phyloP scores from a whole-genome alignment of 768 basidiomycete species.

The Tulasnella sp. region DNA sequence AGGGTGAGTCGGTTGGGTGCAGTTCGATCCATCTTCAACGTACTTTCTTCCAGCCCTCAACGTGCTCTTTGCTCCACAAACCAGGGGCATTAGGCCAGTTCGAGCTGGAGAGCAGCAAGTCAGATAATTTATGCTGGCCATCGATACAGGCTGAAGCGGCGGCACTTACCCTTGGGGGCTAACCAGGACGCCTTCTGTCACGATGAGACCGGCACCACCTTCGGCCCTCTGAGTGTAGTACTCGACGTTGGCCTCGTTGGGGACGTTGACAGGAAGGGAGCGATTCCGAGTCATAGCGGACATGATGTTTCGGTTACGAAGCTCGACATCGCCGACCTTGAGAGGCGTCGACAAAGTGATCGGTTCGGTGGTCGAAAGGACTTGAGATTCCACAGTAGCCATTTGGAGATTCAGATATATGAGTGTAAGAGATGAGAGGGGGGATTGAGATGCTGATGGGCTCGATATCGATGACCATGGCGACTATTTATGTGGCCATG shows the following conservation, averaged over 20 bases:
- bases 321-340: conserved; percentile 27
- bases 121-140: not conserved
- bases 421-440: not conserved
- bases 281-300: conserved; percentile 34
- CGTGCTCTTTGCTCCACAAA: conserved; percentile 36
- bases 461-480: not conserved
- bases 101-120: conserved; percentile 23
- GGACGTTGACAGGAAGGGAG: conserved; percentile 26
- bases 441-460: not conserved
- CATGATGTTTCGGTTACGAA: conserved; percentile 33
- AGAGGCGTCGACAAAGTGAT: conserved; percentile 21
- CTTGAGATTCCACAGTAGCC: not conserved
- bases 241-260: conserved; percentile 31
- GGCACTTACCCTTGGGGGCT: conserved; percentile 31
- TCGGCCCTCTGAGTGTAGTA: conserved; percentile 33
- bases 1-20: not conserved
- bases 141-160: not conserved
- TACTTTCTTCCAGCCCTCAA: conserved; percentile 32
- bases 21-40: not conserved
- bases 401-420: not conserved
- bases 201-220: conserved; percentile 30
- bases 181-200: conserved; percentile 33
- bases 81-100: conserved; percentile 39
- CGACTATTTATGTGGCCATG: not conserved
- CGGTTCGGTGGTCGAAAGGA: not conserved